Conservation (phyloP, 2,329 filamentous ascomycete genomes). For the Penicillium vulpinum region DNA sequence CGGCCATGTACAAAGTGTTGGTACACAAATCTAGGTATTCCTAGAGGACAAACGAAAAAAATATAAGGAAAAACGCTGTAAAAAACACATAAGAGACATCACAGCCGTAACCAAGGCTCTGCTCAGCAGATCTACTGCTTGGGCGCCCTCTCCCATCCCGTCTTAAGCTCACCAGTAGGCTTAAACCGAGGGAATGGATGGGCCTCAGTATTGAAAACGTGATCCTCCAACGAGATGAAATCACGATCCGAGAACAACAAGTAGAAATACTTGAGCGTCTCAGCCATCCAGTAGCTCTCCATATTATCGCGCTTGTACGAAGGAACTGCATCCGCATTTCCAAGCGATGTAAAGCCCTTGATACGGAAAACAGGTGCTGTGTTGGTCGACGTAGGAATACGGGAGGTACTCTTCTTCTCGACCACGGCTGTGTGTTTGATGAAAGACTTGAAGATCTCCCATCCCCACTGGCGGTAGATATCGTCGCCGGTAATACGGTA, state of each 20-base stretch:
- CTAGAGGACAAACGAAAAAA: neutral
- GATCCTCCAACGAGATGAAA: conserved; percentile 76
- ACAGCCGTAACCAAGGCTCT: neutral
- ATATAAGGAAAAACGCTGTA: neutral
- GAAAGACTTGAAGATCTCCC: conserved; percentile 97
- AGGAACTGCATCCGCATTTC: conserved; percentile 71
- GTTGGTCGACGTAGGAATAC: conserved; percentile 8
- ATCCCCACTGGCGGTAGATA: conserved; percentile 92
- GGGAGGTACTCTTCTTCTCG: conserved; percentile 53
- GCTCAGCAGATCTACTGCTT: neutral
- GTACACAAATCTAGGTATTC: neutral
- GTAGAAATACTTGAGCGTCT: conserved; percentile 98
- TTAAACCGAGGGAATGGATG: conserved; percentile 88
- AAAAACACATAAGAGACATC: neutral
- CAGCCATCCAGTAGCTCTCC: conserved; percentile 99
- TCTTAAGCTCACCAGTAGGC: conserved; percentile 54
- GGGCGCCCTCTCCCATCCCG: conserved; percentile 40
- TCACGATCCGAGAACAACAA: conserved; percentile 85
- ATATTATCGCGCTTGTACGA: conserved; percentile 79
- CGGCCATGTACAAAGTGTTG: neutral
- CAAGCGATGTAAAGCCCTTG: conserved; percentile 75
- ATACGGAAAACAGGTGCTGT: conserved; percentile 26
- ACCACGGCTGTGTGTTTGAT: conserved; percentile 78
- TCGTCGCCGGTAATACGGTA: conserved; percentile 93
- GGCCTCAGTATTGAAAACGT: conserved; percentile 95